A percentile compares a stretch with the other conserved stretches of the same genome.
These are phyloP conservation scores for Triglochin maritima DNA, from an alignment of 106 monocot species.

Conservation along the genomic window DNA sequence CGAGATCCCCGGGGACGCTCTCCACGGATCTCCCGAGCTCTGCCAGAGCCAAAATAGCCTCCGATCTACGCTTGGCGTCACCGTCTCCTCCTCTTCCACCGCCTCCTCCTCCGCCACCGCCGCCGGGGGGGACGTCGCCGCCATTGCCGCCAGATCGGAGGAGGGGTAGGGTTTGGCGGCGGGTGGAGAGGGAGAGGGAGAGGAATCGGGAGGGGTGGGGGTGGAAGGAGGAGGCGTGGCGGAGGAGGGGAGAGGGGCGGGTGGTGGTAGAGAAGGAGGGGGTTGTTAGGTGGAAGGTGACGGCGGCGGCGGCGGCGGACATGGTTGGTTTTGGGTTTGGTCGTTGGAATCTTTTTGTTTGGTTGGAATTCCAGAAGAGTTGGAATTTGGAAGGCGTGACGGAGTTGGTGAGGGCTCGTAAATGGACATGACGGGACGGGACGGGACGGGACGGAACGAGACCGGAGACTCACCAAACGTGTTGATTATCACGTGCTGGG, in stretches of 20 bases:
- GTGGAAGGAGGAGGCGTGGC: not conserved
- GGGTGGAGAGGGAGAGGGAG: not conserved
- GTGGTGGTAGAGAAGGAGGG: not conserved
- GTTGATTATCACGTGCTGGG: no score
- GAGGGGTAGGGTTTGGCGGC: not conserved
- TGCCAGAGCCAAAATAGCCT: conserved; percentile 50
- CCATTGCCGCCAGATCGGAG: not conserved
- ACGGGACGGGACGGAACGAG: not conserved
- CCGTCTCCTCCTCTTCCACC: conserved; percentile 14
- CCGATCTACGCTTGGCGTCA: conserved; percentile 20
- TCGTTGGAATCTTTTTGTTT: no score
- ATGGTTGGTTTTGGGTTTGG: no score
- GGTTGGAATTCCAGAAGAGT: no score
- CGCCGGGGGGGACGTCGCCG: not conserved
- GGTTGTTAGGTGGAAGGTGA: not conserved
- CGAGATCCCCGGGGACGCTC: conserved; percentile 61
- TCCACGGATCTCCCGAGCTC: conserved; percentile 46
- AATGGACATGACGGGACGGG: not conserved
- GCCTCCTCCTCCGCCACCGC: conserved; percentile 4
- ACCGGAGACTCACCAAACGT: no score
- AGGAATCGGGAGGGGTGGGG: not conserved
- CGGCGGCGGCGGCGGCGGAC: not conserved
- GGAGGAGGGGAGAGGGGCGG: not conserved
- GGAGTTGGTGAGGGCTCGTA: no score
- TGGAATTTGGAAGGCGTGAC: no score